Percentiles rank a stretch among this genome's conserved stretches.
These are phyloP conservation scores for Aphelidium insulamus DNA, from an alignment of 371 early-diverging fungal genomes.

Conservation along the genomic window DNA sequence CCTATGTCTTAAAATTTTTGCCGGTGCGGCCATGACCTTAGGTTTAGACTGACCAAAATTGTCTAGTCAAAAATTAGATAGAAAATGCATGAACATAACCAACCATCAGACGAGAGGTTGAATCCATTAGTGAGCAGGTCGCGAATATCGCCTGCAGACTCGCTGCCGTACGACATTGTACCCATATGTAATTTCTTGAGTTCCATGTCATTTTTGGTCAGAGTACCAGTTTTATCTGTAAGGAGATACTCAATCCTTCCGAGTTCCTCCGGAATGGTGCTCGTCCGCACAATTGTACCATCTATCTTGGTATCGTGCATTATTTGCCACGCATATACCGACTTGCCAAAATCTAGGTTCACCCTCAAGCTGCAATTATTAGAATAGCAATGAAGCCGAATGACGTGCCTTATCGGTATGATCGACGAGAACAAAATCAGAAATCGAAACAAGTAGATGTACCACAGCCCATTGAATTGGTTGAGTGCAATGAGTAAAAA, in stretches of 20 bases:
- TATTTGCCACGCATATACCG: conserved; percentile 67
- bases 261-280: conserved; percentile 97
- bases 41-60: too few species aligned
- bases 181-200: conserved; percentile 94
- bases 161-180: conserved; percentile 72
- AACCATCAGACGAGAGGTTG: conserved; percentile 11
- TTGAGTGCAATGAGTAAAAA: conserved; percentile 71
- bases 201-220: conserved; percentile 99
- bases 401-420: conserved; percentile 72
- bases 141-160: conserved; percentile 71
- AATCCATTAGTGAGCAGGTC: conserved; percentile 33
- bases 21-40: too few species aligned
- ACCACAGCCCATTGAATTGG: conserved; percentile 73
- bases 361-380: conserved; percentile 48
- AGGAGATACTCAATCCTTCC: conserved; percentile 92
- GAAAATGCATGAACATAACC: too few species aligned
- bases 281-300: conserved; percentile 81
- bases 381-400: conserved; percentile 2
- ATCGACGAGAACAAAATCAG: conserved; percentile 93
- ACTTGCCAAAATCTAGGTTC: conserved; percentile 93
- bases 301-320: conserved; percentile 54
- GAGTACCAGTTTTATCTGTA: conserved; percentile 97
- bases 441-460: conserved; percentile 79
- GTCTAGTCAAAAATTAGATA: too few species aligned
- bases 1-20: too few species aligned